Evolutionary conservation across 345 rosid species (phyloP).

Genomic region (Odontarrhena argentea): DNA sequence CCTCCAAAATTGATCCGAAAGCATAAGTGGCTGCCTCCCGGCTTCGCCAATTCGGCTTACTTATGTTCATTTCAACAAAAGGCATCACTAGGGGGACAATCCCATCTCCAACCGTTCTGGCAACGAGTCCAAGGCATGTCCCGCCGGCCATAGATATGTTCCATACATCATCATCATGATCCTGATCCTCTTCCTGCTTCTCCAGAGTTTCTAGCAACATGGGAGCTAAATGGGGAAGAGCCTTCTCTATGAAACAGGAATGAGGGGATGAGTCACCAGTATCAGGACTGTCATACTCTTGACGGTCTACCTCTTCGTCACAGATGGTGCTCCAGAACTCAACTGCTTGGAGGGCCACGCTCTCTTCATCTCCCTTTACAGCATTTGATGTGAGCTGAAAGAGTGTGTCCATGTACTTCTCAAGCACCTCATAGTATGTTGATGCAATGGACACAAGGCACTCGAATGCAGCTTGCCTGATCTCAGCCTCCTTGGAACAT

Average conservation of each 20-base stretch:
- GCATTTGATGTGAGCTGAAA: conserved; percentile 89
- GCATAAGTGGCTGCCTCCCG: conserved; percentile 97
- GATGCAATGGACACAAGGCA: conserved; percentile 97
- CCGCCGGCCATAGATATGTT: conserved; percentile 99
- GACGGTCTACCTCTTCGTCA: conserved; percentile 93
- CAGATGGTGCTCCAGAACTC: conserved; percentile 99
- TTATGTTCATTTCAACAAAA: conserved; percentile 77
- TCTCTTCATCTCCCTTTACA: conserved; percentile 83
- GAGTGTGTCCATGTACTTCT: conserved; percentile 80
- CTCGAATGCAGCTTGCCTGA: conserved; percentile 92
- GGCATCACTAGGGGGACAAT: conserved; percentile 93
- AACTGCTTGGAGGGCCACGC: conserved; percentile 90
- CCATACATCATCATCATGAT: conserved; percentile 86
- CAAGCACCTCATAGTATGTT: conserved; percentile 78
- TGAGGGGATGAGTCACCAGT: conserved; percentile 67
- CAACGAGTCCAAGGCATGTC: conserved; percentile 91
- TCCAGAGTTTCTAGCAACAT: conserved; percentile 78
- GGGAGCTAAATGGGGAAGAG: conserved; percentile 71
- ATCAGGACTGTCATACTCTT: conserved; percentile 68
- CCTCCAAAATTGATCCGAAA: conserved; percentile 93
- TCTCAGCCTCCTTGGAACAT: conserved; percentile 69
- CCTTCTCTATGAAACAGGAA: conserved; percentile 79
- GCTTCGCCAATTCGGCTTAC: conserved; percentile 72
- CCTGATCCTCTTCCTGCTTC: conserved; percentile 97
- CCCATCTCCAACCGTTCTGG: conserved; percentile 90